Conservation (phyloP, 208 protist genomes). For the Trypanosoma caninum region DNA sequence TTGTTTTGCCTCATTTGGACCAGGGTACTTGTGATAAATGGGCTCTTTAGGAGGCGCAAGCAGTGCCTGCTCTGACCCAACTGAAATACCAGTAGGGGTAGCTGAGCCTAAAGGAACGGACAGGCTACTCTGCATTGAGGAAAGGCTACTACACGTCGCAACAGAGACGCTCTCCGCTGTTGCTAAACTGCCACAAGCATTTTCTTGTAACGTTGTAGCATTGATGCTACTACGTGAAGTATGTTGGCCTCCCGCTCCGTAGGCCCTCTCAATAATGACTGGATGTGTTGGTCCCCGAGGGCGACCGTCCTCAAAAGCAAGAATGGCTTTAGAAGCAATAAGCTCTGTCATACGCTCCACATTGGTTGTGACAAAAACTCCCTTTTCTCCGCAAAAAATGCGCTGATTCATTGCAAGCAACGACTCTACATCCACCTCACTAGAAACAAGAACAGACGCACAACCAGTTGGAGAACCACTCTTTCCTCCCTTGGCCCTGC, state of each 20-base stretch:
- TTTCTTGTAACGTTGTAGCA: not conserved
- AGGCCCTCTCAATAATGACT: slow-evolving; percentile 74
- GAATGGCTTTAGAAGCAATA: slow-evolving; percentile 42
- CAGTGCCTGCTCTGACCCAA: not conserved
- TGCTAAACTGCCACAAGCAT: not conserved
- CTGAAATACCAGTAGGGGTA: not conserved
- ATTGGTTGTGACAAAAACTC: slow-evolving; percentile 61
- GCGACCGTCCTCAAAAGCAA: slow-evolving; percentile 46
- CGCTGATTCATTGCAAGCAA: slow-evolving; percentile 70
- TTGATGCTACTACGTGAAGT: slow-evolving; percentile 18
- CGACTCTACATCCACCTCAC: slow-evolving; percentile 37
- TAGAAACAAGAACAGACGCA: slow-evolving; percentile 66
- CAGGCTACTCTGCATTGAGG: slow-evolving; percentile 17
- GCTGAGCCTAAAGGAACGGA: slow-evolving; percentile 8
- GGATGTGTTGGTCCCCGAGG: slow-evolving; percentile 70
- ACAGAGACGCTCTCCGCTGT: not conserved
- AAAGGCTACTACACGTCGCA: slow-evolving; percentile 14
- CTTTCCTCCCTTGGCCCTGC: slow-evolving; percentile 51
- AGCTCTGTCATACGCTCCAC: slow-evolving; percentile 49
- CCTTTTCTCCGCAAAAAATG: slow-evolving; percentile 67
- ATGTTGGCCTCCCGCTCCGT: slow-evolving; percentile 25
- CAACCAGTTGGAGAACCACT: slow-evolving; percentile 67
- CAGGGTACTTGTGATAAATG: slow-evolving; percentile 28
- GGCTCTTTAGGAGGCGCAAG: slow-evolving; percentile 12
- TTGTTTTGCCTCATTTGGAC: slow-evolving; percentile 12